A percentile compares a stretch with the other conserved stretches of the same genome.
phyloP scores from a whole-genome alignment of 2,329 filamentous ascomycete species.

The Fonsecaea erecta region DNA sequence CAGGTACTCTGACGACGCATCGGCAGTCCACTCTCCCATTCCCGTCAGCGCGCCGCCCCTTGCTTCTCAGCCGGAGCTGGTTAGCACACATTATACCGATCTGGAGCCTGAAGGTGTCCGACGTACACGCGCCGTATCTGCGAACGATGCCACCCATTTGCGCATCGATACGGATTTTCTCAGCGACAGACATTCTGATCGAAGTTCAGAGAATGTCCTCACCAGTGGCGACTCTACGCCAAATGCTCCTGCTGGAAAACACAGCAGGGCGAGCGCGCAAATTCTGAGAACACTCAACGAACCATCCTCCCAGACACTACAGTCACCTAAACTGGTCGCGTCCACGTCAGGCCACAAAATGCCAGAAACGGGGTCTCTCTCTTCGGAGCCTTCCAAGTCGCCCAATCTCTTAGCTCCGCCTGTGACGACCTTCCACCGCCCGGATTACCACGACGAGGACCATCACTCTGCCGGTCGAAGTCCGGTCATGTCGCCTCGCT shows the following conservation, averaged over 20 bases:
- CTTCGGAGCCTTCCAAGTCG: constrained; percentile 27
- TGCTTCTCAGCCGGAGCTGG: constrained; percentile 37
- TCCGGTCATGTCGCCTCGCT: constrained; percentile 23
- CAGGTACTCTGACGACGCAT: constrained; percentile 69
- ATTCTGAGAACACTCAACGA: constrained; percentile 31
- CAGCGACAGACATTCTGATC: constrained; percentile 22
- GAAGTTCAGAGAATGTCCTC: constrained; percentile 18
- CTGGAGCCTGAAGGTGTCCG: constrained; percentile 10
- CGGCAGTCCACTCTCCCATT: constrained; percentile 50
- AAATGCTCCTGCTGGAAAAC: neutral
- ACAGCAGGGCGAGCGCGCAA: constrained; percentile 24
- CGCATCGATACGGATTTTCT: constrained; percentile 50
- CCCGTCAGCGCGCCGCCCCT: constrained; percentile 38
- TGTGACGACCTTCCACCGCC: constrained; percentile 37
- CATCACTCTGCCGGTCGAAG: constrained; percentile 27
- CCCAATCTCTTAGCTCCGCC: constrained; percentile 34
- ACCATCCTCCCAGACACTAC: constrained; percentile 34
- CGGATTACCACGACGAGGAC: constrained; percentile 47
- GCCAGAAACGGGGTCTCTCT: constrained; percentile 40
- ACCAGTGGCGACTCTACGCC: constrained; percentile 22
- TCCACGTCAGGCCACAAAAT: constrained; percentile 46
- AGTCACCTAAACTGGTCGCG: constrained; percentile 46
- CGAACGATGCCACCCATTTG: constrained; percentile 59
- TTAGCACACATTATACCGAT: constrained; percentile 29
- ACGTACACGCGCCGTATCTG: constrained; percentile 61